phyloP scores from a whole-genome alignment of 345 rosid species.

The Gynandropsis gynandra region DNA sequence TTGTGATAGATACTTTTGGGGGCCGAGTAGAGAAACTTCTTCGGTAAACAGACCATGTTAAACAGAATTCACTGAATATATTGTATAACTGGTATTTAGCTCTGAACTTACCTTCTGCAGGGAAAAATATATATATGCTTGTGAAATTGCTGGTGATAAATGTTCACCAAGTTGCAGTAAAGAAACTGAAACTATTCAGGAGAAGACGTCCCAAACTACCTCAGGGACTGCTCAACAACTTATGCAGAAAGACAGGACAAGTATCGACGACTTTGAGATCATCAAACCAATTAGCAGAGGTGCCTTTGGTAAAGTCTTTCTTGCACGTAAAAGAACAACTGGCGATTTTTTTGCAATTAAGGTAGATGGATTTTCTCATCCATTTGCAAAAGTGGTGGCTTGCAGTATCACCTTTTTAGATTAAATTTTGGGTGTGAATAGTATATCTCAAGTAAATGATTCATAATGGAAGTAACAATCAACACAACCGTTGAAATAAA shows the following conservation, averaged over 20 bases:
- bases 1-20: conserved; percentile 75
- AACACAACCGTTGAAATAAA: neutral
- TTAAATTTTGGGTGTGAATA: conserved; percentile 8
- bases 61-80: conserved; percentile 10
- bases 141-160: conserved; percentile 42
- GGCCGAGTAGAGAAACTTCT: conserved; percentile 67
- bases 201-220: conserved; percentile 44
- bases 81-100: conserved; percentile 8
- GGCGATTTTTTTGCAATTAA: conserved; percentile 87
- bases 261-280: conserved; percentile 79
- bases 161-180: conserved; percentile 32
- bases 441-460: conserved; percentile 8
- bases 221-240: conserved; percentile 41
- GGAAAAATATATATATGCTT: conserved; percentile 62
- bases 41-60: conserved; percentile 32
- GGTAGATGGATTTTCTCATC: conserved; percentile 33
- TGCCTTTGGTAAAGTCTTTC: conserved; percentile 81
- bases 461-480: conserved; percentile 2
- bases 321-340: conserved; percentile 74
- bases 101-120: conserved; percentile 32
- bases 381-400: conserved; percentile 9
- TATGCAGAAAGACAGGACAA: conserved; percentile 54
- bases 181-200: conserved; percentile 37
- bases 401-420: conserved; percentile 7
- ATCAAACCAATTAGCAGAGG: conserved; percentile 86